Percentiles rank a stretch among this genome's conserved stretches.
phyloP scores from a whole-genome alignment of 1,284 basidiomycete species.

The Leccinum subrobustum region DNA sequence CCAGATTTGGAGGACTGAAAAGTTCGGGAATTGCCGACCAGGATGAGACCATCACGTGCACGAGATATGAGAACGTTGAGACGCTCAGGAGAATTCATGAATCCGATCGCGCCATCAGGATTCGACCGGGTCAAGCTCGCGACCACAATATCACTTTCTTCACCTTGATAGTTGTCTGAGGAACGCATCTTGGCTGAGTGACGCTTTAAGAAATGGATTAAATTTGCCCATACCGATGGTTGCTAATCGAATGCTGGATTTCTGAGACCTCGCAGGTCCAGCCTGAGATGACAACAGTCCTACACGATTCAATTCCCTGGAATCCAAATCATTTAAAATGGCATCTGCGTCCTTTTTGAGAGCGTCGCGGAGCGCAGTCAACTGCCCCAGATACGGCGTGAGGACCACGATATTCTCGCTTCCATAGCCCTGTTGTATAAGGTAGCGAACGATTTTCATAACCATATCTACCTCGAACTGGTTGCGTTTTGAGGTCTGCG shows the following conservation, averaged over 20 bases:
- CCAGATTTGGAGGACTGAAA: constrained; percentile 53
- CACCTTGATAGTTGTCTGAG: constrained; percentile 65
- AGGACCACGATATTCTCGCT: constrained; percentile 59
- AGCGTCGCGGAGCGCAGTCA: constrained; percentile 45
- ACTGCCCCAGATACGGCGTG: constrained; percentile 66
- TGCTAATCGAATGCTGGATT: constrained; percentile 44
- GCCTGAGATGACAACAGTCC: constrained; percentile 32
- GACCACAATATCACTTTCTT: constrained; percentile 66
- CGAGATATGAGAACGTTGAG: constrained; percentile 66
- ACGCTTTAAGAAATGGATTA: neutral
- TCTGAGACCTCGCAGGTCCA: constrained; percentile 37
- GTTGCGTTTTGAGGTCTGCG: constrained; percentile 60
- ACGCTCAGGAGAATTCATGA: constrained; percentile 64
- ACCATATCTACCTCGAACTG: constrained; percentile 58
- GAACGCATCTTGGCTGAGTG: neutral
- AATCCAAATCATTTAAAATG: constrained; percentile 60
- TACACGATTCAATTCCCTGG: constrained; percentile 22
- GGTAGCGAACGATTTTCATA: constrained; percentile 60
- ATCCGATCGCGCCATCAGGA: constrained; percentile 52
- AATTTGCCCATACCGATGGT: constrained; percentile 49
- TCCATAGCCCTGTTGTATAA: constrained; percentile 63
- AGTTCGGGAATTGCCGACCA: constrained; percentile 62
- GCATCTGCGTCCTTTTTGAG: constrained; percentile 53
- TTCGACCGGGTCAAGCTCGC: constrained; percentile 62
- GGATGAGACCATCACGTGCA: constrained; percentile 58